phyloP scores from a whole-genome alignment of 495 filamentous ascomycete species.

The Xanthoparmelia taractica region DNA sequence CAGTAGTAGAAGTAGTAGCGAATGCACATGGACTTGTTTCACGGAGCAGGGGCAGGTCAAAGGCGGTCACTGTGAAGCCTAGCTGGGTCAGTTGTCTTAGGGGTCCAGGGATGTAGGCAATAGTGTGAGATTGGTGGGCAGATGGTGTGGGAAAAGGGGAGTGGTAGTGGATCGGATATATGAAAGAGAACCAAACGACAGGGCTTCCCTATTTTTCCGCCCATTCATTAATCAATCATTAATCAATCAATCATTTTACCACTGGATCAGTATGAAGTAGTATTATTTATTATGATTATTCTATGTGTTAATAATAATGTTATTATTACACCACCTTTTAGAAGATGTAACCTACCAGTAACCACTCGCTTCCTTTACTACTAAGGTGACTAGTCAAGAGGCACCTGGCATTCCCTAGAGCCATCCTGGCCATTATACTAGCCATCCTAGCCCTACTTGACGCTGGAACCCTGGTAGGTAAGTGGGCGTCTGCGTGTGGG shows the following conservation, averaged over 20 bases:
- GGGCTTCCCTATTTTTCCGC: conserved; percentile 11
- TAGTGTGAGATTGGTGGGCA: not conserved
- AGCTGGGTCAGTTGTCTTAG: not conserved
- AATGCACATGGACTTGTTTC: conserved; percentile 9
- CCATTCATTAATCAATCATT: not conserved
- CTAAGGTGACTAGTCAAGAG: not conserved
- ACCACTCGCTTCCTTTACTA: conserved; percentile 5
- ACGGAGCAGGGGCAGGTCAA: not conserved
- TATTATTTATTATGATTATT: not conserved
- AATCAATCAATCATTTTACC: not conserved
- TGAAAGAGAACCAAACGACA: conserved; percentile 19
- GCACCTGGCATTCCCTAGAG: not conserved
- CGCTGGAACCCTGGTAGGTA: not conserved
- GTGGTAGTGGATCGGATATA: conserved; percentile 17
- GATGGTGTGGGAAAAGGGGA: conserved; percentile 7
- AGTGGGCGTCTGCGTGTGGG: conserved; percentile 1
- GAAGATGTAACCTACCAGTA: not conserved
- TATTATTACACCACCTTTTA: not conserved
- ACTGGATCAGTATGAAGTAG: not conserved
- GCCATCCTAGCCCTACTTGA: not conserved
- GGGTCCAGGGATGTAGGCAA: not conserved
- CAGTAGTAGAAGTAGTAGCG: not conserved
- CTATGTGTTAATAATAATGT: not conserved
- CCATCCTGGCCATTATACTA: not conserved
- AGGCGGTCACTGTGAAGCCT: no score